phyloP scores from a whole-genome alignment of 352 stramenopile species.

The Phytophthora fragariae region DNA sequence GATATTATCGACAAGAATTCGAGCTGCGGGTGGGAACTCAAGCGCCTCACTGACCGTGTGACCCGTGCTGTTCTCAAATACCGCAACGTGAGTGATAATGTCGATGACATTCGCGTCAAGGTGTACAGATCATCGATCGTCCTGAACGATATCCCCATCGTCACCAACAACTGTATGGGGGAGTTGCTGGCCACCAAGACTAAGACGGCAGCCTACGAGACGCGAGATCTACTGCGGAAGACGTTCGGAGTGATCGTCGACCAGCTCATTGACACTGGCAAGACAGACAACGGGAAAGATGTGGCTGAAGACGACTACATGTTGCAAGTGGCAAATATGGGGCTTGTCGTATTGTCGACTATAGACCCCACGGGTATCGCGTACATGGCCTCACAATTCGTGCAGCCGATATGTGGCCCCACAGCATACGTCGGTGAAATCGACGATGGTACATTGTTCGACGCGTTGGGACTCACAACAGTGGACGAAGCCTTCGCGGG shows the following conservation, averaged over 20 bases:
- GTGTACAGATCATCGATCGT: conserved; percentile 42
- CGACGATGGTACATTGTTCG: conserved; percentile 46
- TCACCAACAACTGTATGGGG: conserved; percentile 42
- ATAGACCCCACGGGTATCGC: conserved; percentile 57
- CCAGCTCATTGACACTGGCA: conserved; percentile 38
- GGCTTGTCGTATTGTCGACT: conserved; percentile 26
- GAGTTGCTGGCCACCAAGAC: conserved; percentile 29
- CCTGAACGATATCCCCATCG: conserved; percentile 39
- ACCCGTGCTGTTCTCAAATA: conserved; percentile 28
- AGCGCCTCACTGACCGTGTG: conserved; percentile 37
- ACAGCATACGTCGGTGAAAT: conserved; percentile 54
- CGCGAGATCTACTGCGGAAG: conserved; percentile 34
- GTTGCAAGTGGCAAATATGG: conserved; percentile 43
- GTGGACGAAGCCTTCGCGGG: conserved; percentile 48
- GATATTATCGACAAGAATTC: conserved; percentile 31
- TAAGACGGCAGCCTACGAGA: conserved; percentile 23
- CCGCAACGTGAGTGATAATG: conserved; percentile 5
- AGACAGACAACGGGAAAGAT: conserved; percentile 30
- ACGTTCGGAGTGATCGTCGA: conserved; percentile 42
- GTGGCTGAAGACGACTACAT: conserved; percentile 44
- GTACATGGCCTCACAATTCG: conserved; percentile 54
- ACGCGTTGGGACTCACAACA: conserved; percentile 35
- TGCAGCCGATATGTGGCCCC: conserved; percentile 58
- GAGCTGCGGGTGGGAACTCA: conserved; percentile 33
- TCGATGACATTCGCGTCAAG: conserved; percentile 28